Percentiles rank a stretch among this genome's conserved stretches.
Evolutionary conservation across 768 basidiomycete genomes (phyloP).

Genomic region (Pleurotus sapidus): DNA sequence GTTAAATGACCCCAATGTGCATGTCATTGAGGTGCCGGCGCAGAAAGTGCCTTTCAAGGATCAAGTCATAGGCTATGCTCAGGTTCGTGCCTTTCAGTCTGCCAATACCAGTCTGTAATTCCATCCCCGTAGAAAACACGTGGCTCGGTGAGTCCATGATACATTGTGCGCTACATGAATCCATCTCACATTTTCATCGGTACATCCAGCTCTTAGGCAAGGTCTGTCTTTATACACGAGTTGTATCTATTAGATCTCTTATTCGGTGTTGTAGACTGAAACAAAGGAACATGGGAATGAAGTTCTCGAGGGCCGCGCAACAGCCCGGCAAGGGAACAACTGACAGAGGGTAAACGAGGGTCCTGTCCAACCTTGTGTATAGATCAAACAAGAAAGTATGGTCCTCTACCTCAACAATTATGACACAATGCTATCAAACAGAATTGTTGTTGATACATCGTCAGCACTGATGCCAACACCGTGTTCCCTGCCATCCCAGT

Average conservation of each 20-base stretch:
- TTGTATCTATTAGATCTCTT: background rate
- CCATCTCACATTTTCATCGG: background rate
- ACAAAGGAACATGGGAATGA: constrained; percentile 52
- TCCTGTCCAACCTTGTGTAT: too few relatives aligned
- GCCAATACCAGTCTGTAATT: background rate
- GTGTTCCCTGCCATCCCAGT: too few relatives aligned
- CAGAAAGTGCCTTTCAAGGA: constrained; percentile 54
- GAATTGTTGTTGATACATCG: too few relatives aligned
- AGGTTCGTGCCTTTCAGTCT: constrained; percentile 5
- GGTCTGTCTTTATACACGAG: constrained; percentile 10
- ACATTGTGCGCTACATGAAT: background rate
- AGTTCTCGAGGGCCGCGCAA: constrained; percentile 48
- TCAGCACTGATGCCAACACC: too few relatives aligned
- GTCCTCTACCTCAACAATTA: too few relatives aligned
- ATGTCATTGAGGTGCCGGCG: constrained; percentile 16
- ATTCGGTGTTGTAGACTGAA: constrained; percentile 21
- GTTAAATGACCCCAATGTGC: constrained; percentile 1
- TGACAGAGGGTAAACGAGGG: background rate
- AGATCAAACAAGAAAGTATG: too few relatives aligned
- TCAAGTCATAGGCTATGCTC: constrained; percentile 46
- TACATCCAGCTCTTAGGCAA: constrained; percentile 30
- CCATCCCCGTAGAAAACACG: constrained; percentile 30
- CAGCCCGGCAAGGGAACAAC: constrained; percentile 17
- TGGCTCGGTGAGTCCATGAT: constrained; percentile 34
- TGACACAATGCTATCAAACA: too few relatives aligned